These are phyloP conservation scores for Boletus holoroseus DNA, from an alignment of 1,284 basidiomycete genomes.

Conservation along the genomic window DNA sequence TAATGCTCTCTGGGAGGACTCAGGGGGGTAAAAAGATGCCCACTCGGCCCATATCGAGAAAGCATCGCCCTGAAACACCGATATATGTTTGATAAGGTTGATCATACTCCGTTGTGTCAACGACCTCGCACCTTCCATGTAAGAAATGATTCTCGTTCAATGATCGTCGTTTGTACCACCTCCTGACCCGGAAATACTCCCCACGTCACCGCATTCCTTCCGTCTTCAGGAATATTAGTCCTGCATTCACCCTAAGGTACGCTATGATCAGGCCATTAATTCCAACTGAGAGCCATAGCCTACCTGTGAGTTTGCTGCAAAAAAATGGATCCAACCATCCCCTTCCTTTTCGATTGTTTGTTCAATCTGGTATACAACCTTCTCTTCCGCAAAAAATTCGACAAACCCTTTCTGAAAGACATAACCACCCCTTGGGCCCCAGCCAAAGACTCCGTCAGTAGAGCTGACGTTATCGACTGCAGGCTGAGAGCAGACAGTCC, in stretches of 20 bases:
- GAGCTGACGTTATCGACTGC: conserved; percentile 80
- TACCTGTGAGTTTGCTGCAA: conserved; percentile 79
- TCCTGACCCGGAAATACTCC: conserved; percentile 97
- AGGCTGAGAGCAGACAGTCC: conserved; percentile 97
- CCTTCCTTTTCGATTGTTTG: conserved; percentile 51
- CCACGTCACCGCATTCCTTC: conserved; percentile 97
- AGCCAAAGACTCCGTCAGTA: conserved; percentile 77
- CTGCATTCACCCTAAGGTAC: conserved; percentile 67
- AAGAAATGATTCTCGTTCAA: conserved; percentile 87
- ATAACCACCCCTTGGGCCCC: conserved; percentile 89
- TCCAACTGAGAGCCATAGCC: conserved; percentile 17
- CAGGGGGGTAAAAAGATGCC: conserved; percentile 81
- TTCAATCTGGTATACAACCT: conserved; percentile 64
- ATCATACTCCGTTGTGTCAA: not conserved
- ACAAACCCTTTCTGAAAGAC: conserved; percentile 98
- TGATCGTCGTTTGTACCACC: conserved; percentile 95
- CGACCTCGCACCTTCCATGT: conserved; percentile 75
- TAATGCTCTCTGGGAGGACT: conserved; percentile 66
- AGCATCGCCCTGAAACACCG: conserved; percentile 74
- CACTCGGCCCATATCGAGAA: conserved; percentile 96
- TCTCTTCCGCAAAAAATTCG: conserved; percentile 81
- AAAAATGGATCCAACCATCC: conserved; percentile 72
- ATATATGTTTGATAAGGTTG: not conserved
- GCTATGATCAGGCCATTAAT: not conserved
- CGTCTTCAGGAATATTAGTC: conserved; percentile 76